Conservation (phyloP, 257 asterid species). For the Rauvolfia tetraphylla region DNA sequence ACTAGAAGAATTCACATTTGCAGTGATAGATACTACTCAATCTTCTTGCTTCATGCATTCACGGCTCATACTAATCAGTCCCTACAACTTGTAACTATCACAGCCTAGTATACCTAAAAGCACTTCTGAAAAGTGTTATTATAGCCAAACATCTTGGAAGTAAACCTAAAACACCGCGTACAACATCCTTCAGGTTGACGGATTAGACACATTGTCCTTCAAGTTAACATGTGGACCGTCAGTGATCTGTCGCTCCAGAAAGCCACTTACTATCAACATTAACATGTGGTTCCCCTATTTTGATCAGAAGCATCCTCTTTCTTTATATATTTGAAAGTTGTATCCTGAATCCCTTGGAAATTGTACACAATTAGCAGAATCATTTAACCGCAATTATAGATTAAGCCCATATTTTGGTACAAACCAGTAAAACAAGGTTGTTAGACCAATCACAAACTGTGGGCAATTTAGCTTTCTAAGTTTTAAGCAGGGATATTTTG, state of each 20-base stretch:
- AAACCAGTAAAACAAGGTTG: background rate
- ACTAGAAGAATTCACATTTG: background rate
- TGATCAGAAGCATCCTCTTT: background rate
- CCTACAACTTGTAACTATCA: background rate
- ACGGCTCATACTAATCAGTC: background rate
- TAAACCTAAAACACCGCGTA: background rate
- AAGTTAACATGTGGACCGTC: background rate
- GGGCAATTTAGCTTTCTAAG: background rate
- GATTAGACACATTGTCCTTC: background rate
- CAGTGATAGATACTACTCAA: background rate
- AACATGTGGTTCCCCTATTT: background rate
- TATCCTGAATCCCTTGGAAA: background rate
- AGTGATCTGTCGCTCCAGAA: background rate
- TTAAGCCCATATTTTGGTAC: background rate
- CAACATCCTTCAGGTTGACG: background rate
- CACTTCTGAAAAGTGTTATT: background rate
- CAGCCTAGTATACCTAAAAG: background rate
- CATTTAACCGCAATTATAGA: background rate
- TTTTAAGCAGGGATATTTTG: background rate
- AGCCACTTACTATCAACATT: background rate
- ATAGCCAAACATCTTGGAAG: background rate
- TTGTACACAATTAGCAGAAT: background rate
- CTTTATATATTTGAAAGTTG: background rate
- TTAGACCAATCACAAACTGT: background rate
- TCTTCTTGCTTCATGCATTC: background rate